phyloP scores from a whole-genome alignment of 192 early-diverging fungal species.

The Rhizophlyctis rosea region DNA sequence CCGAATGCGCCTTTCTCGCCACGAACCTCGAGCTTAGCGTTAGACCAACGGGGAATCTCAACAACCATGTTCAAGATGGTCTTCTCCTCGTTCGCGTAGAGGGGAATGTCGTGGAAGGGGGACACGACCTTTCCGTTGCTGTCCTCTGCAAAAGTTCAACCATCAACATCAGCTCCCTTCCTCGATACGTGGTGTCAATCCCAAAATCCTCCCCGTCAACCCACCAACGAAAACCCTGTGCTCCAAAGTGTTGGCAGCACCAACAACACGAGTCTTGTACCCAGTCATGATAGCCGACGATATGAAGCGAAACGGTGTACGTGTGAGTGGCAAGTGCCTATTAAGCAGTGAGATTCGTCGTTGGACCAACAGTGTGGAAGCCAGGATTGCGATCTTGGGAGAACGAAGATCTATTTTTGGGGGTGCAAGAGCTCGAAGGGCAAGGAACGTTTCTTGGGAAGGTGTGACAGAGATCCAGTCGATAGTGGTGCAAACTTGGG shows the following conservation, averaged over 20 bases:
- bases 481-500: too few species aligned
- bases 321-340: too few species aligned
- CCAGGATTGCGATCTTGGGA: too few species aligned
- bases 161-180: constrained; percentile 7
- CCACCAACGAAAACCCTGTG: constrained; percentile 86
- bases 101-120: constrained; percentile 97
- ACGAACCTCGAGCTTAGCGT: constrained; percentile 92
- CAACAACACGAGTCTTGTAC: constrained; percentile 80
- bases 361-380: too few species aligned
- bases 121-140: constrained; percentile 79
- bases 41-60: constrained; percentile 98
- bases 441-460: too few species aligned
- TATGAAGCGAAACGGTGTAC: too few species aligned
- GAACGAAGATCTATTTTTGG: too few species aligned
- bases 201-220: neutral
- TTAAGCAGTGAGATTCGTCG: too few species aligned
- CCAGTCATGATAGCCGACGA: neutral
- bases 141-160: constrained; percentile 37
- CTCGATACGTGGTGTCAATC: too few species aligned
- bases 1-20: neutral
- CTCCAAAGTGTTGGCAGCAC: constrained; percentile 84
- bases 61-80: constrained; percentile 97
- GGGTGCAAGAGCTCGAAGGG: too few species aligned
- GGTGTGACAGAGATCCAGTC: too few species aligned
- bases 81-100: constrained; percentile 88